Percentiles rank a stretch among this genome's conserved stretches.
These are phyloP conservation scores for Cladosporium sp. DNA, from an alignment of 2,329 filamentous ascomycete species.

Conservation along the genomic window DNA sequence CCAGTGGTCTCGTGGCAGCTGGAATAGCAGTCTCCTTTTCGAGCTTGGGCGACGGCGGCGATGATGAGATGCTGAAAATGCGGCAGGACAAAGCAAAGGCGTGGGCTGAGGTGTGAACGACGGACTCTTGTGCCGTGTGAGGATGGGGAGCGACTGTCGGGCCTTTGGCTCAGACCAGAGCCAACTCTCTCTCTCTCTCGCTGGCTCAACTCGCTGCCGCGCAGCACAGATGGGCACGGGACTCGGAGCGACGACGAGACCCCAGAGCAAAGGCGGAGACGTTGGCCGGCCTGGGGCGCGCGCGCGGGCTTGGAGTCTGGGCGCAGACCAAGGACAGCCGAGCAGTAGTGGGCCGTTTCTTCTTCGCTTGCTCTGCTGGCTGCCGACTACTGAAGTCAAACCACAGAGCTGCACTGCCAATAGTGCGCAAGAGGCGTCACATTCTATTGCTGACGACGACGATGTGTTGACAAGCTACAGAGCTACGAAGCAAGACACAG, in stretches of 20 bases:
- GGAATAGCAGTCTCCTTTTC: not conserved
- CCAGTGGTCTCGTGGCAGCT: not conserved
- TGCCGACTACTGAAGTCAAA: too few relatives aligned
- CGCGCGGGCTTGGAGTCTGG: not conserved
- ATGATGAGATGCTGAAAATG: not conserved
- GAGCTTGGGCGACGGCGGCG: not conserved
- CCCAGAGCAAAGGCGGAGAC: slow-evolving; percentile 3
- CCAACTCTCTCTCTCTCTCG: not conserved
- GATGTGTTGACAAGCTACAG: too few relatives aligned
- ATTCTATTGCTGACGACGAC: too few relatives aligned
- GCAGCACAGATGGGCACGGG: not conserved
- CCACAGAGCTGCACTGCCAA: too few relatives aligned
- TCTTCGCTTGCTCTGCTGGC: too few relatives aligned
- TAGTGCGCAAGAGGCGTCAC: too few relatives aligned
- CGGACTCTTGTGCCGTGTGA: not conserved
- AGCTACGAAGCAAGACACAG: too few relatives aligned
- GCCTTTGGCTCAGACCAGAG: not conserved
- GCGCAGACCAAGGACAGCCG: not conserved
- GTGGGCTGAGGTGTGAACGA: not conserved
- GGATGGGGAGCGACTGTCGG: not conserved
- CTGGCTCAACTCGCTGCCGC: not conserved
- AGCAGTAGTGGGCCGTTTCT: too few relatives aligned
- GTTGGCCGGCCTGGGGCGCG: not conserved
- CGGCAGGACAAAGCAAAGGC: not conserved
- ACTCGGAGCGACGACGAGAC: not conserved